Evolutionary conservation across 1,284 basidiomycete species (phyloP).

Genomic region (Lentinula novae-zelandiae): DNA sequence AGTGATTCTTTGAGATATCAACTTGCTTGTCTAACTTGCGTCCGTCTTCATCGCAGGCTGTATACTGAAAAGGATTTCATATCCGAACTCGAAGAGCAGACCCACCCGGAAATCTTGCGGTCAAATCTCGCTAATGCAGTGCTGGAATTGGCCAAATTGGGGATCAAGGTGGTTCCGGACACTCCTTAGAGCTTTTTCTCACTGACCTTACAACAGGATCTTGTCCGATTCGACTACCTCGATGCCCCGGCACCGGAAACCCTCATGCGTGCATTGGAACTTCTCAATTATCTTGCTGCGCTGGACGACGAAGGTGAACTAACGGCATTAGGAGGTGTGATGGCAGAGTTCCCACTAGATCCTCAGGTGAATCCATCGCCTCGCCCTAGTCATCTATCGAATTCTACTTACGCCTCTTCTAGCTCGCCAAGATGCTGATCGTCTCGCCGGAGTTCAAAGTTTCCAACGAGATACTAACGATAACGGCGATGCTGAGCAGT

Average conservation of each 20-base stretch:
- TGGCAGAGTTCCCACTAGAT: constrained; percentile 98
- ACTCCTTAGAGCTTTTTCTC: not conserved
- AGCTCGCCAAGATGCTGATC: constrained; percentile 90
- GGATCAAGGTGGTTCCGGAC: constrained; percentile 28
- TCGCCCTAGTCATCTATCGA: too few species aligned
- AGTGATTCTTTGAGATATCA: not conserved
- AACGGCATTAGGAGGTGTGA: constrained; percentile 84
- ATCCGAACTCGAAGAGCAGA: constrained; percentile 92
- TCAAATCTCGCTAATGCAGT: constrained; percentile 94
- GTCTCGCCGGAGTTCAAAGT: constrained; percentile 94
- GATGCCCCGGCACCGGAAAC: constrained; percentile 97
- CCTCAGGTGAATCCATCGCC: constrained; percentile 62
- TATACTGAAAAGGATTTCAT: constrained; percentile 99
- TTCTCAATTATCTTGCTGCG: constrained; percentile 90
- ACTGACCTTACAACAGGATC: constrained; percentile 48
- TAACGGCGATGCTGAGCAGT: constrained; percentile 96
- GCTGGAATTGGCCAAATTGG: constrained; percentile 91
- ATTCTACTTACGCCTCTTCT: too few species aligned
- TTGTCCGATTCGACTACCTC: constrained; percentile 93
- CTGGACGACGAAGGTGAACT: constrained; percentile 94
- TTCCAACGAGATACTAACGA: constrained; percentile 93
- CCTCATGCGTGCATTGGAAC: constrained; percentile 94
- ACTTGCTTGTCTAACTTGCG: not conserved
- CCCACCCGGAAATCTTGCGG: constrained; percentile 92
- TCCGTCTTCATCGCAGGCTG: constrained; percentile 39